A percentile compares a stretch with the other conserved stretches of the same genome.
These are phyloP conservation scores for Glutinoglossum americanum DNA, from an alignment of 495 filamentous ascomycete genomes.

Conservation along the genomic window DNA sequence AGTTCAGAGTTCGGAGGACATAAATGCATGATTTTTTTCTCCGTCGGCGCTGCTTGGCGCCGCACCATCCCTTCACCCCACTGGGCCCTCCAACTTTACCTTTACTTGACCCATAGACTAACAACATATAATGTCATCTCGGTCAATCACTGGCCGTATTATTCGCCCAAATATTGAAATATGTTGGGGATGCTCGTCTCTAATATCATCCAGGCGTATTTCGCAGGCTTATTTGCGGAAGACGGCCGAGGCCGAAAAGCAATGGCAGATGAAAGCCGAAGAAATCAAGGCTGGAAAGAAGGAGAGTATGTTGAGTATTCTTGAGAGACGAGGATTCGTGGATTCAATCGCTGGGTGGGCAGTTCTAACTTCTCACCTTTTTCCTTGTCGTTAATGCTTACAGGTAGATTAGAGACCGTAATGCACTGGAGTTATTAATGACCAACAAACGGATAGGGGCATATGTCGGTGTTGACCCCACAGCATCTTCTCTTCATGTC, in stretches of 20 bases:
- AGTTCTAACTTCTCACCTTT: conserved; percentile 3
- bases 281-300: conserved; percentile 37
- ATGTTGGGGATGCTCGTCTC: conserved; percentile 2
- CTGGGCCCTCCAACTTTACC: too few species aligned
- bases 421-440: conserved; percentile 48
- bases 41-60: background rate
- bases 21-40: background rate
- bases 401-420: conserved; percentile 25
- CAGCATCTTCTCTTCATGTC: conserved; percentile 73
- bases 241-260: conserved; percentile 27
- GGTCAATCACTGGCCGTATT: background rate
- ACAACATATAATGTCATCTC: background rate
- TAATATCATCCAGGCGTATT: background rate
- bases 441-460: conserved; percentile 46
- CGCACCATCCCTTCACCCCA: too few species aligned
- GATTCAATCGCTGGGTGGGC: conserved; percentile 65
- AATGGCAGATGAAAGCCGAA: conserved; percentile 34
- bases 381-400: background rate
- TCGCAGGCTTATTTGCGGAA: conserved; percentile 17
- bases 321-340: conserved; percentile 64
- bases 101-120: background rate
- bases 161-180: background rate
- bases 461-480: conserved; percentile 86
- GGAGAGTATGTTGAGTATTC: conserved; percentile 39
- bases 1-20: too few species aligned